Conservation (phyloP, 2,329 filamentous ascomycete genomes). For the Plenodomus biglobosus region DNA sequence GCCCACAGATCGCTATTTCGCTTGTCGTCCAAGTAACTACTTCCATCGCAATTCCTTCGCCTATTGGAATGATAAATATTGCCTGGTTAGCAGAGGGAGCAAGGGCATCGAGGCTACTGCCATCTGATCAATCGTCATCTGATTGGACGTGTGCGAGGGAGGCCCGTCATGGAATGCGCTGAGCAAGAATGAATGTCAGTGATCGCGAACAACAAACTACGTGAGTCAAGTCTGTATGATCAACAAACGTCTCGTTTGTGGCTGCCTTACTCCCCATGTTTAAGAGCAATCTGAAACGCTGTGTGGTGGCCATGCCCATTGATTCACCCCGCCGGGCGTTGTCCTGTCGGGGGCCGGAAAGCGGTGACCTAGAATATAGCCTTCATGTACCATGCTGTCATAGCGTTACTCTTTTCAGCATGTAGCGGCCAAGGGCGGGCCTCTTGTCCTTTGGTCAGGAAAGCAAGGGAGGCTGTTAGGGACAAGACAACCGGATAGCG, state of each 20-base stretch:
- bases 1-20: conserved; percentile 30
- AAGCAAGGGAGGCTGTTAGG: conserved; percentile 40
- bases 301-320: conserved; percentile 40
- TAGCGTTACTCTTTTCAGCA: conserved; percentile 35
- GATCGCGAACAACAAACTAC: conserved; percentile 36
- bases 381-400: conserved; percentile 34
- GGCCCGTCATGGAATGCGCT: conserved; percentile 40
- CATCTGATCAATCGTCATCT: conserved; percentile 34
- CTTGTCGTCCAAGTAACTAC: conserved; percentile 37
- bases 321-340: conserved; percentile 33
- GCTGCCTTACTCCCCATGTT: conserved; percentile 29
- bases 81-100: conserved; percentile 42
- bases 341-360: conserved; percentile 30
- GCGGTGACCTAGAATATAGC: conserved; percentile 36
- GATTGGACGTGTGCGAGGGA: conserved; percentile 45
- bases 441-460: conserved; percentile 33
- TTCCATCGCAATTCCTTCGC: conserved; percentile 26
- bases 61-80: conserved; percentile 38
- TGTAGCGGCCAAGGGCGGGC: conserved; percentile 33
- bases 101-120: conserved; percentile 40
- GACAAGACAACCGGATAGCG: conserved; percentile 27
- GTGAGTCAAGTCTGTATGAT: conserved; percentile 36
- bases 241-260: conserved; percentile 38
- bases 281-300: conserved; percentile 32
- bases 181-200: conserved; percentile 42